Conservation (phyloP, 208 protist genomes). For the Wallacemonas rigidus region DNA sequence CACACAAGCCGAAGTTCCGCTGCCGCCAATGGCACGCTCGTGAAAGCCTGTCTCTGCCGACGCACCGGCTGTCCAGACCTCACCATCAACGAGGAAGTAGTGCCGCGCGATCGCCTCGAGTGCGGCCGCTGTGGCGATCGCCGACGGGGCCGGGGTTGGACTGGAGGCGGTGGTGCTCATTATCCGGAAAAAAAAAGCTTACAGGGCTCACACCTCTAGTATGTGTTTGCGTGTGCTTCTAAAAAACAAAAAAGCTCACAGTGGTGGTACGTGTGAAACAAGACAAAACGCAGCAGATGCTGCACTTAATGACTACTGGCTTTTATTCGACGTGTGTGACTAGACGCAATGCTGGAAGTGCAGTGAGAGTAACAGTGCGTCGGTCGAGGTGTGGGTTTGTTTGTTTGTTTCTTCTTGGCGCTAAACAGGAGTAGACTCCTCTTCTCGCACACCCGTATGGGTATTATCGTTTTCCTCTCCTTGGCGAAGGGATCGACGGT, state of each 20-base stretch:
- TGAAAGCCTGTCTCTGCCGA: not conserved
- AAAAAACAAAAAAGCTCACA: not conserved
- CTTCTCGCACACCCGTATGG: too few relatives aligned
- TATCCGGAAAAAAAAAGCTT: not conserved
- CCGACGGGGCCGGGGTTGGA: not conserved
- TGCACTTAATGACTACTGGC: not conserved
- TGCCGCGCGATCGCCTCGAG: not conserved
- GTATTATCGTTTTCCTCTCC: too few relatives aligned
- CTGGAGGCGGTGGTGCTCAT: not conserved
- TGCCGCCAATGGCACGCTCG: too few relatives aligned
- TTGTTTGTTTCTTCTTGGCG: too few relatives aligned
- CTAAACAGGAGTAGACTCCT: too few relatives aligned
- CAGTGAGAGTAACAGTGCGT: too few relatives aligned
- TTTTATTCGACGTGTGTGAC: not conserved
- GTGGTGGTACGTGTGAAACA: not conserved
- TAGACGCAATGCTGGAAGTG: not conserved
- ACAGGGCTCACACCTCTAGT: too few relatives aligned
- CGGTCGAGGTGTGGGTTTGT: too few relatives aligned
- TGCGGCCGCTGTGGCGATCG: not conserved
- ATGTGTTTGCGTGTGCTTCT: too few relatives aligned
- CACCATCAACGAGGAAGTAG: slow-evolving; percentile 11
- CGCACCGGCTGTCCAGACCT: not conserved
- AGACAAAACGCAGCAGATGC: not conserved
- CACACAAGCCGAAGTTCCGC: too few relatives aligned
- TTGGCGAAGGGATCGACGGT: too few relatives aligned